Evolutionary conservation across 805 yeast genomes (phyloP), one percentile per base, ranked within the genome.

Genomic region (Millerozyma acaciae): DNA sequence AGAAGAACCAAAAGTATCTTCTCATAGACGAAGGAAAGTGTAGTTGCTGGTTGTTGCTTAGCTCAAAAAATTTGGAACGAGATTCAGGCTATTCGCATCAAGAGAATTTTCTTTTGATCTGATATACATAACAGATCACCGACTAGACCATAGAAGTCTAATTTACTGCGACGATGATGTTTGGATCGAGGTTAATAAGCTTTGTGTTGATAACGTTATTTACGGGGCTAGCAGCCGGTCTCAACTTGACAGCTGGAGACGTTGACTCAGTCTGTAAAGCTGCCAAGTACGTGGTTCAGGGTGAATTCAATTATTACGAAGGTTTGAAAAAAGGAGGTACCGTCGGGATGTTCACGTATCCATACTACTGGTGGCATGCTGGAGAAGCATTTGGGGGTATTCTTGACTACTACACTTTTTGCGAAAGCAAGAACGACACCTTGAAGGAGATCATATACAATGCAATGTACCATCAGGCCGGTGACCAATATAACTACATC

Each of bases 341-440:
- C 7, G 61, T 69, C 7, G 76, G 76, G 1, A 65, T 65, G 70
- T 68, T 70, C 43, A 38, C 52, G 4, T 31, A 56, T 9, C 74
- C 73, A 2, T 64, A 70, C 56, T 70, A 69, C 52, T 70, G 76
- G 76, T 70, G 76, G 76, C 59, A 70, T 39, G 73, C 74, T 16
- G 74, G 75, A 16, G 73, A 67, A 47, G 73, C 71, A 4, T 70
- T 70, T 57, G 75, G 75, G 14, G 70, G 72, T 2, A 47, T 70
- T 44, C 44, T 70, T 15, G 65, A 64, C 38, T 66, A 64, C 48
- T 59, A 51, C 40, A 51, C 58, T 5, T 57, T 53, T 37, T 70
- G 75, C 46, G 62, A 60, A 13, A 35, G 45, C 10, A 48, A 48
- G 20, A 66, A 69, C 39, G 40, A 33, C 6, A 57, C 60, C 2